Evolutionary conservation across 768 basidiomycete species (phyloP), one percentile per base, ranked within the genome.

Genomic region (Russula compacta): DNA sequence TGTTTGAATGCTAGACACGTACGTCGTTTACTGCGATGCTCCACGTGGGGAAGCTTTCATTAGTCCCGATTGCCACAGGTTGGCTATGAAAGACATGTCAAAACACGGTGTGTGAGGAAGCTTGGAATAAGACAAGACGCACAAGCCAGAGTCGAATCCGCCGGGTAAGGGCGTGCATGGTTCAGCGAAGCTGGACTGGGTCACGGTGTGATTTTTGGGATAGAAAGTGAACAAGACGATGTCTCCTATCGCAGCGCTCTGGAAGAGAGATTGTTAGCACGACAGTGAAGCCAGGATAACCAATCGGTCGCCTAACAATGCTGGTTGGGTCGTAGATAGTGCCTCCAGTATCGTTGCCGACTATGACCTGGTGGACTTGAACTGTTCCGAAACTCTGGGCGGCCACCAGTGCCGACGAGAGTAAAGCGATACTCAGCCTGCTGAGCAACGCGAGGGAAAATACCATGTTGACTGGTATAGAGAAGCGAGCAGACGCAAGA

Each of bases 91-190:
- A 57, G 15, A 19, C 19, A 44, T 14, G 21, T 49, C 19, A 47
- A 46, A 46, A 7, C 38, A 15, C 5, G 32, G 14, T 17, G 21
- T 32, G 36, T 12, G n/a, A 53, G 1, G 11, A 19, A 12, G 0
- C 4, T 12, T 1, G n/a, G 17, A n/a, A 10, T n/a, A n/a, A 3
- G 15, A 38, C 35, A 11, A 32, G 12, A 73, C 78, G 70, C 61
- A 84, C 83, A 83, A 84, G 62, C 78, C 80, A 46, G 81, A 76
- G 67, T 85, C 82, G 65, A 86, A 83, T 11, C 83, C 84, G 56
- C 68, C 73, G 0, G 67, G 55, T 9, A 71, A 52, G 6, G 71
- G 71, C 0, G 68, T 47, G 64, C 84, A 86, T 3, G 84, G 84
- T 10, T 66, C 70, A 0, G 68, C 71, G 17, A 85, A 74, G 1